phyloP scores from a whole-genome alignment of 1,284 basidiomycete species.

The Austropuccinia psidii region DNA sequence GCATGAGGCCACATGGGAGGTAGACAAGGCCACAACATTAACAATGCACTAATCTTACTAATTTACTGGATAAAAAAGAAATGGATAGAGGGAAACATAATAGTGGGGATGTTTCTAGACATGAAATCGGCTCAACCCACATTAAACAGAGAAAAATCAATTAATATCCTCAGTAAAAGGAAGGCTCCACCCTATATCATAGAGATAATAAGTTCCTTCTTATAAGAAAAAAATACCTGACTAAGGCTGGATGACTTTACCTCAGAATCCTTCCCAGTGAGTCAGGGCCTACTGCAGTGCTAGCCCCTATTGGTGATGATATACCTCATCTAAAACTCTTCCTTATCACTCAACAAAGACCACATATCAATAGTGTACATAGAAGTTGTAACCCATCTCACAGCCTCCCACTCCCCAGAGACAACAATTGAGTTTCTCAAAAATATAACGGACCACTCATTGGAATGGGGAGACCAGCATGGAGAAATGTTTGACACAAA shows the following conservation, averaged over 20 bases:
- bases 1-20: background rate
- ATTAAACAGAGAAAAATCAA: background rate
- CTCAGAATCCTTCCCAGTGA: background rate
- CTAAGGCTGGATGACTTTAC: background rate
- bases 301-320: background rate
- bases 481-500: slow-evolving; percentile 19
- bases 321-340: slow-evolving; percentile 25
- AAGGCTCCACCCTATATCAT: background rate
- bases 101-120: background rate
- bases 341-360: background rate
- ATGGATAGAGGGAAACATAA: background rate
- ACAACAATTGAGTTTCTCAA: background rate
- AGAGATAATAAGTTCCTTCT: background rate
- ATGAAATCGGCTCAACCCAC: slow-evolving; percentile 12
- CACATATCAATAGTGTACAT: slow-evolving; percentile 15
- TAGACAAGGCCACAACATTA: background rate
- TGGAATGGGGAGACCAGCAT: background rate
- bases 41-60: background rate
- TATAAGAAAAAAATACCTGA: background rate
- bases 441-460: background rate
- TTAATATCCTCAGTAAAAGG: background rate
- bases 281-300: slow-evolving; percentile 4
- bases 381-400: slow-evolving; percentile 8
- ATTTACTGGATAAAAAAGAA: background rate
- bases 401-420: background rate